Base-by-base conservation (phyloP, 2,329 filamentous ascomycete species). In the Tolypocladium paradoxum region DNA sequence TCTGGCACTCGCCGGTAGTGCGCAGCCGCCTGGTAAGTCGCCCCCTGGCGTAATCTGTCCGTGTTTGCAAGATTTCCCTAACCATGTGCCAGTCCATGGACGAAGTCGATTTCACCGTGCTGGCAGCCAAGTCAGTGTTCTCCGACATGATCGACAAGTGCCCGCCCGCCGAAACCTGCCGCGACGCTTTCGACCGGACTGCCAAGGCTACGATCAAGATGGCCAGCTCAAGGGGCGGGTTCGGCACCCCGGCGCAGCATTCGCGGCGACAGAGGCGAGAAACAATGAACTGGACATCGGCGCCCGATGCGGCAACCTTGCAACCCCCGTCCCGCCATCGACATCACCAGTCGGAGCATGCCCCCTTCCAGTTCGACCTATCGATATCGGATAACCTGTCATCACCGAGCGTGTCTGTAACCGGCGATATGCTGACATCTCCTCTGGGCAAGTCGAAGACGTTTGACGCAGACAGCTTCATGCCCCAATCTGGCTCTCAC, bases 31-130 rank as follows among this genome's bases (percentile, higher is more conserved):
- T 97, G 69, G 88, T 92, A 80, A 73, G 87, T 75, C 7, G 40
- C 9, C 24, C 27, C 12, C 24, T 4, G 6, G 9, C 43, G 27
- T 8, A 11, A 4, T 8, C 27, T 11, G 7, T 18, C 7, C 4
- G 43, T 7, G 14, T 9, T 45, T 27, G 43, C 31, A 11, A 3
- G 16, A 31, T 46, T 16, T 12, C 4, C 4, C 55, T 58, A 56
- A 57, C 20, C 29, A 46, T 48, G 36, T 34, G 24, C 4, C 53
- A 84, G 81, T 88, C 87, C 8, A 87, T 96, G 73, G 91, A 97
- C 63, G 92, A 97, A 66, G 90, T 97, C n/a, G 92, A 97, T 66
- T 96, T 96, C 62, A 97, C 92, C 0, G 88, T 97, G 9, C 76
- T 96, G 49, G 90, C 91, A 9, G 92, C 91, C 24, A 96, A 90